phyloP scores from a whole-genome alignment of 2,329 filamentous ascomycete genomes.

The Stagonosporopsis cucurbitacearum region DNA sequence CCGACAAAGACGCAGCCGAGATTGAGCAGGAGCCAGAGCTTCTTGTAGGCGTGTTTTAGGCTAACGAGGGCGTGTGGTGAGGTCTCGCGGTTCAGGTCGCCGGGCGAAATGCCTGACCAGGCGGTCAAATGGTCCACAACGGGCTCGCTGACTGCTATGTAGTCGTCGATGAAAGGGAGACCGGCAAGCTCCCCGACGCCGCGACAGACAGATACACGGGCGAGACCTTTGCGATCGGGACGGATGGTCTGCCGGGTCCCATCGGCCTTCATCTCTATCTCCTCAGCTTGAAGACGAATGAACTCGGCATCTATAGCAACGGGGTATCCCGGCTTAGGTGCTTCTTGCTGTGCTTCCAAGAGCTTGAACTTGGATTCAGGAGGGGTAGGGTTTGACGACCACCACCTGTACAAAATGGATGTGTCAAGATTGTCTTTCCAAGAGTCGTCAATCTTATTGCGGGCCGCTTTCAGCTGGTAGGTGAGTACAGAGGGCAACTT shows the following conservation, averaged over 20 bases:
- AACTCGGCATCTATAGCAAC: constrained; percentile 96
- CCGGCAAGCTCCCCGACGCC: constrained; percentile 80
- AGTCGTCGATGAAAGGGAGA: constrained; percentile 93
- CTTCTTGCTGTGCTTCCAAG: constrained; percentile 66
- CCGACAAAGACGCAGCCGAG: constrained; percentile 93
- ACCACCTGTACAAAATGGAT: constrained; percentile 80
- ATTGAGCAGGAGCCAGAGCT: constrained; percentile 95
- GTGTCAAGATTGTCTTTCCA: constrained; percentile 90
- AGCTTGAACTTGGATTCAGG: constrained; percentile 65
- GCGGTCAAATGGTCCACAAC: constrained; percentile 95
- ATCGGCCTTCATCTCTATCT: constrained; percentile 95
- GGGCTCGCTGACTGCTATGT: constrained; percentile 87
- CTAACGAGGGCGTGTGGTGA: constrained; percentile 83
- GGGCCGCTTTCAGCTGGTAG: constrained; percentile 81
- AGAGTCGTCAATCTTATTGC: constrained; percentile 80
- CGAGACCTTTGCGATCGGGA: constrained; percentile 87
- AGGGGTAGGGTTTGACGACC: constrained; percentile 53
- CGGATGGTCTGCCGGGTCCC: constrained; percentile 91
- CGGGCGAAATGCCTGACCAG: constrained; percentile 87
- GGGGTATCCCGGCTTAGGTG: constrained; percentile 73
- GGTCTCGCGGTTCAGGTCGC: constrained; percentile 80
- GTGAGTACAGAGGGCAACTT: constrained; percentile 88
- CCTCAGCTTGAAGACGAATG: constrained; percentile 87
- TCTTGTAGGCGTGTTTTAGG: constrained; percentile 94
- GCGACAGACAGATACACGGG: constrained; percentile 89